These are phyloP conservation scores for Penicillium sp. DNA, from an alignment of 2,329 filamentous ascomycete species.

Conservation along the genomic window DNA sequence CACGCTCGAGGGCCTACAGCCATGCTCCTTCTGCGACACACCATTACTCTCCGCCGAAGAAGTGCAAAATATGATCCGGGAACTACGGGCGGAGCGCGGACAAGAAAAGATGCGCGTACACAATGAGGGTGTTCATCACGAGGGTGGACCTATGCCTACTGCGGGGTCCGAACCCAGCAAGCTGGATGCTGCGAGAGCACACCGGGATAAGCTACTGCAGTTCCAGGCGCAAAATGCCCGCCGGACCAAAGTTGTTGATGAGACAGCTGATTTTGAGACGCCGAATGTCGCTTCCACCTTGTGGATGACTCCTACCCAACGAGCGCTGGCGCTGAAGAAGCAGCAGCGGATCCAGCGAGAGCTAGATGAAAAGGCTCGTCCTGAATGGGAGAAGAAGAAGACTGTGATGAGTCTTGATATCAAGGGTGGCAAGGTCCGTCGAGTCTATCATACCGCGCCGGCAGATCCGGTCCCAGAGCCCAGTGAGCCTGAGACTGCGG, in stretches of 20 bases:
- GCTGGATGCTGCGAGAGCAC: constrained; percentile 66
- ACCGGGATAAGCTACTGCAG: constrained; percentile 73
- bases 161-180: constrained; percentile 47
- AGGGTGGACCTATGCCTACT: constrained; percentile 30
- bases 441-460: constrained; percentile 41
- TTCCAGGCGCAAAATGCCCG: constrained; percentile 84
- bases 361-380: constrained; percentile 78
- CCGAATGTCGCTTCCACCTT: constrained; percentile 62
- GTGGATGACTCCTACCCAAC: constrained; percentile 80
- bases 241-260: constrained; percentile 79
- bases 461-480: constrained; percentile 23
- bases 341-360: constrained; percentile 81
- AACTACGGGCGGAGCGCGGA: constrained; percentile 79
- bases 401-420: constrained; percentile 84
- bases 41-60: constrained; percentile 69
- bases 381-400: constrained; percentile 83
- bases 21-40: constrained; percentile 83
- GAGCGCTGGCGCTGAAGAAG: constrained; percentile 75
- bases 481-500: constrained; percentile 16
- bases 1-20: constrained; percentile 86
- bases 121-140: constrained; percentile 51
- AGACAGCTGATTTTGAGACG: constrained; percentile 71
- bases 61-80: constrained; percentile 77
- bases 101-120: constrained; percentile 81
- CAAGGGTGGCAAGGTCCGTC: constrained; percentile 70